Evolutionary conservation across 1,284 basidiomycete species (phyloP).

Genomic region (Puccinia coronata): DNA sequence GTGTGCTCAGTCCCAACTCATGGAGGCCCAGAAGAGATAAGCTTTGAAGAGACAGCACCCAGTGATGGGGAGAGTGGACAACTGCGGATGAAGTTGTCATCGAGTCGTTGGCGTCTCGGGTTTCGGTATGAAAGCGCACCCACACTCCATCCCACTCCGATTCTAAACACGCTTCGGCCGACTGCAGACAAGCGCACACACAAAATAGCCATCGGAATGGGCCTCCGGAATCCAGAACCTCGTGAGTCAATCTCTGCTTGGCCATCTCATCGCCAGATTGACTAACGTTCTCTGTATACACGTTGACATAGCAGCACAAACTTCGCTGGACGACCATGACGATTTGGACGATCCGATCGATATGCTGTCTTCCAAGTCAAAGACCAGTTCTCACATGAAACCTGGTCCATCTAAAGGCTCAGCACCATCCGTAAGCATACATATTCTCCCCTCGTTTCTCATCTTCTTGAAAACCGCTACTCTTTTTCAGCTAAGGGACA

Average conservation of each 20-base stretch:
- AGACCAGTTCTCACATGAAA: slow-evolving; percentile 9
- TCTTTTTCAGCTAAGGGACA: background rate
- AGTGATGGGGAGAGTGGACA: too few relatives aligned
- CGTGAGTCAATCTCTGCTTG: background rate
- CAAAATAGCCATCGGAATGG: too few relatives aligned
- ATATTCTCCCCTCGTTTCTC: background rate
- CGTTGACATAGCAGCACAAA: background rate
- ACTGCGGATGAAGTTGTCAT: too few relatives aligned
- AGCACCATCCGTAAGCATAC: background rate
- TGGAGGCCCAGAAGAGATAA: too few relatives aligned
- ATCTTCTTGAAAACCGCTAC: too few relatives aligned
- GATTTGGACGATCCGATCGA: slow-evolving; percentile 24
- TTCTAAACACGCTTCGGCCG: too few relatives aligned
- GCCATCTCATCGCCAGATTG: background rate
- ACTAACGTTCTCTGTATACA: background rate
- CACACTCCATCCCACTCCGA: too few relatives aligned
- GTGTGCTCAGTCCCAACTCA: too few relatives aligned
- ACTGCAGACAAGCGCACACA: too few relatives aligned
- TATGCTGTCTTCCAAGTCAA: slow-evolving; percentile 21
- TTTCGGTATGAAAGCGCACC: too few relatives aligned
- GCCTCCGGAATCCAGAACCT: background rate
- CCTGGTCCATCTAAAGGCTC: background rate
- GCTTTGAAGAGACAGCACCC: too few relatives aligned
- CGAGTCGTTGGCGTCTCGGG: too few relatives aligned
- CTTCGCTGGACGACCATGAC: background rate